Conservation (phyloP, 257 asterid genomes). For the Ligustrum vulgare region DNA sequence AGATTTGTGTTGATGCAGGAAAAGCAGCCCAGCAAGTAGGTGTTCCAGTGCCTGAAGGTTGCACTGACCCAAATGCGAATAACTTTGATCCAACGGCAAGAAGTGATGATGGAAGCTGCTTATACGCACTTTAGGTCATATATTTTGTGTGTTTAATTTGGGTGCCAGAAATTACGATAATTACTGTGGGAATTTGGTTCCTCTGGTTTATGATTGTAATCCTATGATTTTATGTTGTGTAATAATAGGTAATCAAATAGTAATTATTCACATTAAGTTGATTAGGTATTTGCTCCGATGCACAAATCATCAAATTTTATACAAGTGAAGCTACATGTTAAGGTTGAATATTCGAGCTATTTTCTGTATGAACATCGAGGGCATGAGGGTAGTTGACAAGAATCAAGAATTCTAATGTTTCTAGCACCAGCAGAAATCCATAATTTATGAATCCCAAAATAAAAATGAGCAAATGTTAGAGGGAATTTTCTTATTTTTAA, state of each 20-base stretch:
- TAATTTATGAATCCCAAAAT: too few relatives aligned
- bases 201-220: constrained; percentile 18
- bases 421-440: too few relatives aligned
- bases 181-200: constrained; percentile 7
- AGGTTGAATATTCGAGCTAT: too few relatives aligned
- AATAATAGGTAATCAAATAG: neutral
- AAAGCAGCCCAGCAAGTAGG: constrained; percentile 49
- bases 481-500: too few relatives aligned
- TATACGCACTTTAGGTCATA: constrained; percentile 25
- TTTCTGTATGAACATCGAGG: too few relatives aligned
- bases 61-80: constrained; percentile 57
- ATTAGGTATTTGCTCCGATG: neutral
- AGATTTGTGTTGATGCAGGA: constrained; percentile 35
- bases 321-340: too few relatives aligned
- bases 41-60: constrained; percentile 61
- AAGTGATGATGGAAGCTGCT: constrained; percentile 65
- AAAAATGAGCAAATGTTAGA: too few relatives aligned
- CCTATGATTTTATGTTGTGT: constrained; percentile 18
- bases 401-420: too few relatives aligned
- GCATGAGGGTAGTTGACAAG: too few relatives aligned
- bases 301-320: neutral
- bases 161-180: neutral
- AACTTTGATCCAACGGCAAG: constrained; percentile 71
- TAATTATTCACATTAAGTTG: neutral
- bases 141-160: neutral